These are phyloP conservation scores for Guyanaporus albipodus DNA, from an alignment of 768 basidiomycete species.

Conservation along the genomic window DNA sequence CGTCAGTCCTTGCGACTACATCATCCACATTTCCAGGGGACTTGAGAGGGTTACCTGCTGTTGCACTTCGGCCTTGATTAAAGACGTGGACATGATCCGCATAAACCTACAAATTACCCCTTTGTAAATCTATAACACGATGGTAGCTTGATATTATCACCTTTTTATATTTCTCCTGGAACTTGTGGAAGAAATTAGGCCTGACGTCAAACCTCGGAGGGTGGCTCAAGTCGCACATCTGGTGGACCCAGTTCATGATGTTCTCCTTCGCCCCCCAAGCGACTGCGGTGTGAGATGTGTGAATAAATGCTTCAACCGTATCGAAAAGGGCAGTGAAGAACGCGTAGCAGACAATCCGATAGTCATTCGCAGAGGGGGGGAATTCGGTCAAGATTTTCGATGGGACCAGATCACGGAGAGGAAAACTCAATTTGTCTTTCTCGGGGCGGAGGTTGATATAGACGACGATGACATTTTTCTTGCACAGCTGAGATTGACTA, in stretches of 20 bases:
- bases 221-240: constrained; percentile 6
- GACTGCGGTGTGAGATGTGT: neutral
- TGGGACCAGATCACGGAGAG: constrained; percentile 12
- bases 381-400: constrained; percentile 10
- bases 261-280: neutral
- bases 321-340: constrained; percentile 17
- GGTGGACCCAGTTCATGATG: neutral
- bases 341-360: constrained; percentile 3
- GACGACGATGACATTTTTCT: constrained; percentile 13
- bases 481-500: constrained; percentile 1
- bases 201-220: neutral
- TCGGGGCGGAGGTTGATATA: constrained; percentile 13
- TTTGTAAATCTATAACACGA: neutral
- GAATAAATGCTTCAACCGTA: neutral
- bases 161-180: neutral
- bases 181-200: neutral
- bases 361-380: neutral
- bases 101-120: neutral
- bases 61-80: too few species aligned
- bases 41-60: too few species aligned
- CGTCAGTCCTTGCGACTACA: too few species aligned
- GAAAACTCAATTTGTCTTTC: constrained; percentile 7
- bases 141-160: neutral
- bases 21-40: too few species aligned
- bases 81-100: too few species aligned